These are phyloP conservation scores for Backusella psychrophila DNA, from an alignment of 192 early-diverging fungal species.

Conservation along the genomic window DNA sequence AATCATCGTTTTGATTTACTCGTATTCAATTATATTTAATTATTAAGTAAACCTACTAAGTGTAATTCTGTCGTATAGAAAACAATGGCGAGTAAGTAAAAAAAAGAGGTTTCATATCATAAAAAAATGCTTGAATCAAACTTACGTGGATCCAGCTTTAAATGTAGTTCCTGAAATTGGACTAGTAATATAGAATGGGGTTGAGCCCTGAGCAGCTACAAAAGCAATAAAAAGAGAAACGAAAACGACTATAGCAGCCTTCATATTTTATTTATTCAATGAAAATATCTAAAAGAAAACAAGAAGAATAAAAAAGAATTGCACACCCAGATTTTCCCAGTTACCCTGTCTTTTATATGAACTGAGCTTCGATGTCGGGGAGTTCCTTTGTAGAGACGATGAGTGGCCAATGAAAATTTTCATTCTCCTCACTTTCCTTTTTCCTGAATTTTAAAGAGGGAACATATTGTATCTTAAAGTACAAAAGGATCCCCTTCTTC, in stretches of 20 bases:
- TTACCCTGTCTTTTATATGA: slow-evolving; percentile 1
- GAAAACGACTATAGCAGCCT: background rate
- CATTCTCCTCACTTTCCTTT: background rate
- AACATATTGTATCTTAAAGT: background rate
- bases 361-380: background rate
- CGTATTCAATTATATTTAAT: background rate
- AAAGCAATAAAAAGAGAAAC: slow-evolving; percentile 12
- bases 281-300: background rate
- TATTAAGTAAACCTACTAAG: background rate
- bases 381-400: background rate
- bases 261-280: background rate
- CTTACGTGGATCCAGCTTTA: slow-evolving; percentile 25
- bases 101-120: background rate
- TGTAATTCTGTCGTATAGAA: background rate
- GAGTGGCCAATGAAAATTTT: background rate
- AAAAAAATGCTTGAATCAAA: background rate
- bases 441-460: background rate
- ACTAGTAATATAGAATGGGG: slow-evolving; percentile 28
- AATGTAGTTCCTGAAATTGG: slow-evolving; percentile 20
- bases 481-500: background rate
- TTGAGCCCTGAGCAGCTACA: slow-evolving; percentile 13
- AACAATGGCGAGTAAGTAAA: background rate
- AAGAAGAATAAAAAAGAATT: background rate
- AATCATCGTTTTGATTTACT: background rate
- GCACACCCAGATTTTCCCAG: background rate